These are phyloP conservation scores for Tulasnella sp. DNA, from an alignment of 768 basidiomycete genomes.

Conservation along the genomic window DNA sequence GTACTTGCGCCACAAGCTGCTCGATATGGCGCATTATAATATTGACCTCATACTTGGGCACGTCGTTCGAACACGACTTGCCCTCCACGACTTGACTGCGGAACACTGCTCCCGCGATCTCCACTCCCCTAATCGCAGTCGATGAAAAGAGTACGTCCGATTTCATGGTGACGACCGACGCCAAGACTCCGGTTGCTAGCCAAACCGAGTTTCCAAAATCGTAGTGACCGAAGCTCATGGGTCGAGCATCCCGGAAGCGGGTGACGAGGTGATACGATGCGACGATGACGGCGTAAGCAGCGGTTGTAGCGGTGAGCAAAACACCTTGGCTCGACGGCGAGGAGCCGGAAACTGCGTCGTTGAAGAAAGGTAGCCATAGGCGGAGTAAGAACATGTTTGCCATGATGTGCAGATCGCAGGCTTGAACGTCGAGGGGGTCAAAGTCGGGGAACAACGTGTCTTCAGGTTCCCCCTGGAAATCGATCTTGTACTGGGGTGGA, in stretches of 20 bases:
- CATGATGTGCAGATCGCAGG: constrained; percentile 62
- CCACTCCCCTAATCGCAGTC: constrained; percentile 54
- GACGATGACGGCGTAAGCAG: constrained; percentile 64
- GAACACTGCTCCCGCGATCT: constrained; percentile 44
- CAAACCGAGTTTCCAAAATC: constrained; percentile 64
- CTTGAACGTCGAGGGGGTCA: constrained; percentile 51
- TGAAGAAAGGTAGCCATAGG: constrained; percentile 68
- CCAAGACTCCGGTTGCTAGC: constrained; percentile 69
- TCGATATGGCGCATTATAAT: neutral
- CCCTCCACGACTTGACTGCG: constrained; percentile 9
- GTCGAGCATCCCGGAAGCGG: constrained; percentile 51
- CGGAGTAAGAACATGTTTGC: constrained; percentile 65
- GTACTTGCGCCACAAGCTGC: neutral
- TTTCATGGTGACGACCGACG: constrained; percentile 61
- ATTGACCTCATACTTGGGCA: constrained; percentile 13
- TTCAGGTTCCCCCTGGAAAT: constrained; percentile 43
- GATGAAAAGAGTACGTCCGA: constrained; percentile 53
- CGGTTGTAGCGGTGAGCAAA: constrained; percentile 57
- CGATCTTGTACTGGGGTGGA: constrained; percentile 54
- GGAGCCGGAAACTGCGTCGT: constrained; percentile 39
- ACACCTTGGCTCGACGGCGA: constrained; percentile 11
- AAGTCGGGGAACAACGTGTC: constrained; percentile 40
- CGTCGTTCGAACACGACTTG: neutral
- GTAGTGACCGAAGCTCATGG: constrained; percentile 51
- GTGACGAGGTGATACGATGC: constrained; percentile 39